Percentiles rank a stretch among this genome's conserved stretches.
Evolutionary conservation across 2,329 filamentous ascomycete species (phyloP).

Genomic region (Plectosphaerella plurivora): DNA sequence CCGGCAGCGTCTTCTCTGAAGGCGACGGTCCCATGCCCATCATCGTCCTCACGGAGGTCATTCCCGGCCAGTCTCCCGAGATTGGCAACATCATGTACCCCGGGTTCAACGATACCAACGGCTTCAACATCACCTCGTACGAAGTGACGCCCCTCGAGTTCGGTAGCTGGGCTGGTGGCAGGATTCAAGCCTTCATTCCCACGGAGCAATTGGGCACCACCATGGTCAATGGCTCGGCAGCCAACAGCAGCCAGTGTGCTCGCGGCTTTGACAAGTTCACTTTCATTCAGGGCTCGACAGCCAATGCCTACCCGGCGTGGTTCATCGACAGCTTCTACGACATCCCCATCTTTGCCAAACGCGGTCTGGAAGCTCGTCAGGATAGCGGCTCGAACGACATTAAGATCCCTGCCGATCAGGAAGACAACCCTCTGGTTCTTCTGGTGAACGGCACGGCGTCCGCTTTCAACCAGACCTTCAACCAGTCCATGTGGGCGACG

Average conservation of each 20-base stretch:
- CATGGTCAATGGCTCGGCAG: constrained; percentile 43
- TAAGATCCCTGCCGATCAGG: constrained; percentile 72
- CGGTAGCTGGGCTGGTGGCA: constrained; percentile 54
- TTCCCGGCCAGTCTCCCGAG: constrained; percentile 33
- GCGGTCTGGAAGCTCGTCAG: constrained; percentile 47
- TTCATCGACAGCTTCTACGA: constrained; percentile 51
- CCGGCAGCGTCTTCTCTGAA: constrained; percentile 29
- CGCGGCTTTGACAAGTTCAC: constrained; percentile 74
- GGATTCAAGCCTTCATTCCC: constrained; percentile 54
- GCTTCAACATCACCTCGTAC: constrained; percentile 55
- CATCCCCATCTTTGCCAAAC: constrained; percentile 25
- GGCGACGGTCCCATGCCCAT: constrained; percentile 44
- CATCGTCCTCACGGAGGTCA: constrained; percentile 42
- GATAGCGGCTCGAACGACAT: constrained; percentile 49
- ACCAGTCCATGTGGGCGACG: constrained; percentile 22
- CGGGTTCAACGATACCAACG: constrained; percentile 17
- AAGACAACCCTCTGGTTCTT: constrained; percentile 50
- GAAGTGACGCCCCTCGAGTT: constrained; percentile 66
- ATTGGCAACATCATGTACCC: not conserved
- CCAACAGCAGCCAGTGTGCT: constrained; percentile 41
- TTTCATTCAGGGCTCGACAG: constrained; percentile 78
- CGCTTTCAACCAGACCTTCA: constrained; percentile 20
- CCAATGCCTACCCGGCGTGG: constrained; percentile 76
- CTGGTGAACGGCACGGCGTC: constrained; percentile 16
- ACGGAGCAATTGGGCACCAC: constrained; percentile 57